Evolutionary conservation across 768 basidiomycete genomes (phyloP).

Genomic region (Fomitopsis serialis): DNA sequence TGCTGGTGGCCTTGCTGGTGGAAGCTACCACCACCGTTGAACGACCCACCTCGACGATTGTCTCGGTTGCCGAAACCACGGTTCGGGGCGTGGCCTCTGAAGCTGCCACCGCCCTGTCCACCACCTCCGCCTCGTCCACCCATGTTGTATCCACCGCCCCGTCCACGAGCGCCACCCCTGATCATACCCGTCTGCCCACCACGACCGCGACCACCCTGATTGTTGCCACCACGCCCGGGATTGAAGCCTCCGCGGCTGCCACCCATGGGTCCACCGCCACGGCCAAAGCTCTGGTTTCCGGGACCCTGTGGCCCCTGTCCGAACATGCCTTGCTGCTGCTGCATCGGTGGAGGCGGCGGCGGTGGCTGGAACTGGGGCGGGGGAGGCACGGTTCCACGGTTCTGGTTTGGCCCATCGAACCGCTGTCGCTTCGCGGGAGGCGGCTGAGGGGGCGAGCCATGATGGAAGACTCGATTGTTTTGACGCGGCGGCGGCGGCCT

Average conservation of each 20-base stretch:
- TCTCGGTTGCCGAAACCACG: conserved; percentile 62
- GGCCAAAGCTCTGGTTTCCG: conserved; percentile 17
- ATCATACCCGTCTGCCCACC: conserved; percentile 33
- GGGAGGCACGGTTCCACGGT: conserved; percentile 46
- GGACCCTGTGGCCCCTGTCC: conserved; percentile 25
- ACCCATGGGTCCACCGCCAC: conserved; percentile 37
- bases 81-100: conserved; percentile 61
- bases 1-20: conserved; percentile 27
- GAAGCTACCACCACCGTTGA: conserved; percentile 40
- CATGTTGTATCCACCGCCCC: conserved; percentile 31
- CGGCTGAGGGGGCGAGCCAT: conserved; percentile 71
- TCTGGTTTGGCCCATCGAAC: conserved; percentile 73
- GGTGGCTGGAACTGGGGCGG: conserved; percentile 66
- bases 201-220: conserved; percentile 36
- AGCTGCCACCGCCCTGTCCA: conserved; percentile 35
- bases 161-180: conserved; percentile 26
- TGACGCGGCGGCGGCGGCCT: conserved; percentile 41
- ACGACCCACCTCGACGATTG: conserved; percentile 64
- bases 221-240: conserved; percentile 36
- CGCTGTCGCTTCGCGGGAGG: conserved; percentile 90
- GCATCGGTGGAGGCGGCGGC: conserved; percentile 42
- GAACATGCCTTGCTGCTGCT: conserved; percentile 29
- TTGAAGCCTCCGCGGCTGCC: conserved; percentile 40
- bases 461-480: conserved; percentile 35
- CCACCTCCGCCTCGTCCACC: conserved; percentile 42